Conservation (phyloP, 2,329 filamentous ascomycete species). For the Aureobasidium mangrovei region DNA sequence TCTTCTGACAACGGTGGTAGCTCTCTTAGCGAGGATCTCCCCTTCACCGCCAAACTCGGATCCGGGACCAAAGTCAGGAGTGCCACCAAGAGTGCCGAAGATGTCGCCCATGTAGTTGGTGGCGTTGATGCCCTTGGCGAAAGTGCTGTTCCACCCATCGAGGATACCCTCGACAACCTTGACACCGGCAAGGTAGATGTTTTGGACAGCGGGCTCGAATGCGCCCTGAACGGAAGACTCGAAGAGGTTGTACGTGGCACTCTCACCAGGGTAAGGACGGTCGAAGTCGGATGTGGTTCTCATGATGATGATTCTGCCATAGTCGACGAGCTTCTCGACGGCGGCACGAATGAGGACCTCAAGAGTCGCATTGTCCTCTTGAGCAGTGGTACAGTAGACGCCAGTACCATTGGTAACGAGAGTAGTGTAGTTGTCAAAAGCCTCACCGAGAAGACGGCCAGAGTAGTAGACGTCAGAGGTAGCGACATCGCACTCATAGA, state of each 20-base stretch:
- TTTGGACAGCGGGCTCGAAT: conserved; percentile 54
- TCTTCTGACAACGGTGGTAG: conserved; percentile 16
- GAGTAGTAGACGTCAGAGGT: conserved; percentile 67
- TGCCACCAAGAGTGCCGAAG: conserved; percentile 57
- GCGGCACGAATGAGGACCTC: conserved; percentile 56
- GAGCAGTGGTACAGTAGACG: conserved; percentile 60
- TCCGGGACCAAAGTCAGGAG: conserved; percentile 56
- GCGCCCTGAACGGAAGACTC: conserved; percentile 50
- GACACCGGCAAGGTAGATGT: conserved; percentile 58
- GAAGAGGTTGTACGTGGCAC: conserved; percentile 51
- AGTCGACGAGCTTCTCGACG: conserved; percentile 52
- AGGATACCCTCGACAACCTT: conserved; percentile 58
- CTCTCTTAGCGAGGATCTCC: conserved; percentile 3
- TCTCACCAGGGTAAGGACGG: conserved; percentile 51
- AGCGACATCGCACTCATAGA: conserved; percentile 57
- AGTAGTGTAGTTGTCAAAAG: conserved; percentile 56
- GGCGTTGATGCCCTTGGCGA: conserved; percentile 47
- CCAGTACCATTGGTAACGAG: conserved; percentile 61
- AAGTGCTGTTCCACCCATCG: conserved; percentile 50
- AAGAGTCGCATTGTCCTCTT: conserved; percentile 63
- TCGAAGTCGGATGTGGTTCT: conserved; percentile 65
- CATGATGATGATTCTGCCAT: conserved; percentile 58
- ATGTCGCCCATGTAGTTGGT: conserved; percentile 60
- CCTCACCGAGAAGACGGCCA: conserved; percentile 50
- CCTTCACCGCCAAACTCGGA: conserved; percentile 26